A percentile compares a stretch with the other conserved stretches of the same genome.
These are phyloP conservation scores for Iris pallida DNA, from an alignment of 116 monocot genomes.

Conservation along the genomic window DNA sequence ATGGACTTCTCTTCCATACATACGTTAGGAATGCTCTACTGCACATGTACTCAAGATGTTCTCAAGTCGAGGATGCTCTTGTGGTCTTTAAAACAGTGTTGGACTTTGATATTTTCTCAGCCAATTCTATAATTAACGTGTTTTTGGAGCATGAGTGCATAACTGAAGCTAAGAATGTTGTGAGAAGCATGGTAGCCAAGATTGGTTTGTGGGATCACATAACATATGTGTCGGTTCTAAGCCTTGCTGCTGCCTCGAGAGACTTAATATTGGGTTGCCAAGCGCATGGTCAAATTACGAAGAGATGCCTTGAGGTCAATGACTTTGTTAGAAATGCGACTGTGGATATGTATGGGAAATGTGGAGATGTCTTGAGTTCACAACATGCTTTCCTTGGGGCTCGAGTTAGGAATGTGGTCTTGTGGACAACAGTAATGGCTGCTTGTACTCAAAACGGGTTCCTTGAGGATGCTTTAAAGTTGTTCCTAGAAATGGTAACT, in stretches of 20 bases:
- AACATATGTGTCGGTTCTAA: conserved; percentile 41
- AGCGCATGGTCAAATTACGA: conserved; percentile 40
- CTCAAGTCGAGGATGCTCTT: conserved; percentile 26
- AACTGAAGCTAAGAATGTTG: conserved; percentile 14
- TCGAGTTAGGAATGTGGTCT: conserved; percentile 38
- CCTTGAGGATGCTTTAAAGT: conserved; percentile 51
- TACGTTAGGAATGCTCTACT: conserved; percentile 45
- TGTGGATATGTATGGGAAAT: conserved; percentile 65
- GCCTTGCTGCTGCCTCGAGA: conserved; percentile 35
- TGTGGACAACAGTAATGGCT: conserved; percentile 54
- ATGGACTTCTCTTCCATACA: conserved; percentile 25
- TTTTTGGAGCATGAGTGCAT: conserved; percentile 35
- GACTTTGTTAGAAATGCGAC: conserved; percentile 37
- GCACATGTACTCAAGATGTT: conserved; percentile 36
- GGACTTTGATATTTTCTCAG: conserved; percentile 27
- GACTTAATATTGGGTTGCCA: conserved; percentile 34
- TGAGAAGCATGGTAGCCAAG: conserved; percentile 24
- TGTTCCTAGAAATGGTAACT: conserved; percentile 41
- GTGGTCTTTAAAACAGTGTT: conserved; percentile 14
- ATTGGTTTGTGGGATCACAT: conserved; percentile 49
- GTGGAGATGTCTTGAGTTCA: conserved; percentile 24
- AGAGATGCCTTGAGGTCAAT: conserved; percentile 23
- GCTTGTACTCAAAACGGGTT: conserved; percentile 38
- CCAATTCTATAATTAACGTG: conserved; percentile 49
- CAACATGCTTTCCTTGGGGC: conserved; percentile 18